Evolutionary conservation across 2,329 filamentous ascomycete species (phyloP).

Genomic region (Alternaria triticimaculans): DNA sequence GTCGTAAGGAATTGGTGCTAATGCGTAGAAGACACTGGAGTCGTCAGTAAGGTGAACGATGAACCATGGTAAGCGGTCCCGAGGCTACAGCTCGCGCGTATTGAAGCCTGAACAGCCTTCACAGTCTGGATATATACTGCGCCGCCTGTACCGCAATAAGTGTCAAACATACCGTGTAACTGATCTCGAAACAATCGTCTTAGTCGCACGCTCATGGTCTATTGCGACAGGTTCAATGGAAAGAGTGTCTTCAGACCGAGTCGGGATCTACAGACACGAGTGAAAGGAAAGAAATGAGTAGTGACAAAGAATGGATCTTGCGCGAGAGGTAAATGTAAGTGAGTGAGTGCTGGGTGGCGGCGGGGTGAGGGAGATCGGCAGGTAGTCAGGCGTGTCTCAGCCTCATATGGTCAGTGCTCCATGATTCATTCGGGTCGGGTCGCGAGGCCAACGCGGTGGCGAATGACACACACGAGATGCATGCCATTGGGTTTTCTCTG

Average conservation of each 20-base stretch:
- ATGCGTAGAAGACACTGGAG: slow-evolving; percentile 19
- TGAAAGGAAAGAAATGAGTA: slow-evolving; percentile 7
- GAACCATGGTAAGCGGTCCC: background rate
- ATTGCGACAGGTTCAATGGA: slow-evolving; percentile 18
- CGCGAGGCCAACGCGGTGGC: slow-evolving; percentile 15
- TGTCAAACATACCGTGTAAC: slow-evolving; percentile 33
- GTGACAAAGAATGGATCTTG: slow-evolving; percentile 6
- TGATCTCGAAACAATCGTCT: slow-evolving; percentile 38
- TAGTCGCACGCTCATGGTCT: slow-evolving; percentile 41
- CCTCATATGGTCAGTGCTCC: slow-evolving; percentile 17
- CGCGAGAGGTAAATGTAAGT: slow-evolving; percentile 12
- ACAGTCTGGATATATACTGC: background rate
- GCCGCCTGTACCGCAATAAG: slow-evolving; percentile 5
- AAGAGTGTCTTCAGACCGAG: slow-evolving; percentile 16
- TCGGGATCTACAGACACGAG: slow-evolving; percentile 9
- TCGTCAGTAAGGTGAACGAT: slow-evolving; percentile 18
- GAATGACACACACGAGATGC: slow-evolving; percentile 5
- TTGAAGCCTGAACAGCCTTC: background rate
- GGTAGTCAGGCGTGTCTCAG: slow-evolving; percentile 14
- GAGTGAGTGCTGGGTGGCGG: slow-evolving; percentile 15
- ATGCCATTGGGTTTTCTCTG: background rate
- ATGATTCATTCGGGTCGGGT: slow-evolving; percentile 15
- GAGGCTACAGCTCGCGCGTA: background rate
- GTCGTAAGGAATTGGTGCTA: slow-evolving; percentile 20
- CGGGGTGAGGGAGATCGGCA: slow-evolving; percentile 19